Percentiles rank a stretch among this genome's conserved stretches.
phyloP scores from a whole-genome alignment of 2,329 filamentous ascomycete genomes.

The Phyllosticta ampelicida region DNA sequence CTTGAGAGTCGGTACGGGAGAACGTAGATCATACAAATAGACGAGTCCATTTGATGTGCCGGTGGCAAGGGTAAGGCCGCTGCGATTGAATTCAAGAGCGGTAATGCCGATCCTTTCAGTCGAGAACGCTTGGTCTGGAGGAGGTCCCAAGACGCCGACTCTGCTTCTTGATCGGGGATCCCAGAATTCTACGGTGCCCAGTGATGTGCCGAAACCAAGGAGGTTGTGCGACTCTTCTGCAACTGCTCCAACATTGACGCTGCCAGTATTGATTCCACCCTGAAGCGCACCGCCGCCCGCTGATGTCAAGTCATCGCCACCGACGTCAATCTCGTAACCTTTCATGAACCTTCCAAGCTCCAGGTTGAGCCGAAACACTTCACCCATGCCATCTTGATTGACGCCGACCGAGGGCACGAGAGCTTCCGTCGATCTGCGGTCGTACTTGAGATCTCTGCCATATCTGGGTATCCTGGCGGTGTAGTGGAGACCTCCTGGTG shows the following conservation, averaged over 20 bases:
- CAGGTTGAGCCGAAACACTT: conserved; percentile 86
- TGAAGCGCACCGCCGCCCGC: conserved; percentile 65
- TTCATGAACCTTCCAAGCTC: conserved; percentile 91
- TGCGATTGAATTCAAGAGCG: conserved; percentile 73
- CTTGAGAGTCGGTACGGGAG: conserved; percentile 70
- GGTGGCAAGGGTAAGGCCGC: conserved; percentile 73
- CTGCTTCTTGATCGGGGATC: conserved; percentile 75
- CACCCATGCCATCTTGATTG: conserved; percentile 73
- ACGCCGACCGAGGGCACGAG: conserved; percentile 81
- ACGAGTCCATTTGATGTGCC: conserved; percentile 83
- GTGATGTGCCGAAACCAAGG: conserved; percentile 82
- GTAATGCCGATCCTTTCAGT: conserved; percentile 56
- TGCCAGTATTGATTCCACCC: conserved; percentile 73
- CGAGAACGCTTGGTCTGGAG: conserved; percentile 21
- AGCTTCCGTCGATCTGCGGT: conserved; percentile 70
- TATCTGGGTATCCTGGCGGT: conserved; percentile 84
- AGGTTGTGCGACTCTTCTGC: conserved; percentile 85
- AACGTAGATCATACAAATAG: conserved; percentile 84
- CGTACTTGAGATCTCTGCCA: conserved; percentile 80
- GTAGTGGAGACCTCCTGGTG: conserved; percentile 77
- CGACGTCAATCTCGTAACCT: conserved; percentile 83
- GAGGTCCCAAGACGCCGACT: conserved; percentile 62
- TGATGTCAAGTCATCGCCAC: conserved; percentile 61
- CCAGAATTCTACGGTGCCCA: conserved; percentile 97
- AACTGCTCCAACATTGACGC: conserved; percentile 77